phyloP scores from a whole-genome alignment of 768 basidiomycete species.

The Austroboletus eburneus region DNA sequence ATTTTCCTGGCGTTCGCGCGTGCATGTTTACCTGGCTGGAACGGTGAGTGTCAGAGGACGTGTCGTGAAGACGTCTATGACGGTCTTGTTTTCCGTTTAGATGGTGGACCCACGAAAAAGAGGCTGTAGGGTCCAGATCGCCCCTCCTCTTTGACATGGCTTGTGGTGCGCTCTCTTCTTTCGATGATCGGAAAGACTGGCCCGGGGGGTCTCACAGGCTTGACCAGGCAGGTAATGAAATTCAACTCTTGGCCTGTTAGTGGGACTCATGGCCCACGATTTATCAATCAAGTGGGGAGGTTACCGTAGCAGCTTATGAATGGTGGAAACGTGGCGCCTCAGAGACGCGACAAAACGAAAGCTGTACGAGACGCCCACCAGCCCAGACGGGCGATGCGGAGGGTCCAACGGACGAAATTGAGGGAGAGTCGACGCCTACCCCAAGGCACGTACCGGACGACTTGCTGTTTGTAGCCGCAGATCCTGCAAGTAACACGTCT shows the following conservation, averaged over 20 bases:
- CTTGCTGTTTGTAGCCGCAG: conserved; percentile 20
- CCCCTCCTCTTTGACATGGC: conserved; percentile 29
- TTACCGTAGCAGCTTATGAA: conserved; percentile 52
- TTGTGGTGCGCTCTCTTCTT: conserved; percentile 19
- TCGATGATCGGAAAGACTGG: not conserved
- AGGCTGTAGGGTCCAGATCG: conserved; percentile 4
- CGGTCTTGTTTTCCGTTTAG: conserved; percentile 15
- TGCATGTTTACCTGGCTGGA: conserved; percentile 52
- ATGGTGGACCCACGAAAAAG: conserved; percentile 24
- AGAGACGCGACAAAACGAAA: conserved; percentile 21
- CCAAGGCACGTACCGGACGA: conserved; percentile 12
- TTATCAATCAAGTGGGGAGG: conserved; percentile 73
- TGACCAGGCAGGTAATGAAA: conserved; percentile 21
- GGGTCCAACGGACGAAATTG: not conserved
- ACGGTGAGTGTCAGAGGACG: conserved; percentile 31
- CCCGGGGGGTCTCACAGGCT: not conserved
- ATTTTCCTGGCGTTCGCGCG: conserved; percentile 61
- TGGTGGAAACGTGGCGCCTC: conserved; percentile 49
- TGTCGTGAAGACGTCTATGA: not conserved
- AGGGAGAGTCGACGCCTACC: not conserved
- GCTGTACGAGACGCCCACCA: not conserved
- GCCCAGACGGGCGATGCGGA: not conserved
- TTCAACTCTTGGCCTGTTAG: no score
- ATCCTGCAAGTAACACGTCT: conserved; percentile 17
- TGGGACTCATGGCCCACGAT: no score